phyloP scores from a whole-genome alignment of 768 basidiomycete species.

The Rhizopogon vulgaris region DNA sequence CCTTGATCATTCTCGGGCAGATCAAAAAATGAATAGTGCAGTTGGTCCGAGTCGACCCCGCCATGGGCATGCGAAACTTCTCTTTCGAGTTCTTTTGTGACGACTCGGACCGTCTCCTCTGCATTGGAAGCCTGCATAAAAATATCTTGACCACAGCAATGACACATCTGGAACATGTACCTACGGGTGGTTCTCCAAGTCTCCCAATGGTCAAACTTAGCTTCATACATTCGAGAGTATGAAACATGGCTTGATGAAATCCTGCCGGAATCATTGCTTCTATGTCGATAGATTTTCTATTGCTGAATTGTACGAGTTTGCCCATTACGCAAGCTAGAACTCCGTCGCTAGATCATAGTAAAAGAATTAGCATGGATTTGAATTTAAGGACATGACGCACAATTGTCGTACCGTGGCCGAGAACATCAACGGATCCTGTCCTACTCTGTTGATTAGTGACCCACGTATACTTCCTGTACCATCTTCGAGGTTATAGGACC shows the following conservation, averaged over 20 bases:
- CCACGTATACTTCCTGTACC: conserved; percentile 26
- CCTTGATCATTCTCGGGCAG: not conserved
- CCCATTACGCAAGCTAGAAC: conserved; percentile 14
- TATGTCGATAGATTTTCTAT: conserved; percentile 8
- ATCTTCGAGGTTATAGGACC: conserved; percentile 28
- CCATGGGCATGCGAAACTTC: not conserved
- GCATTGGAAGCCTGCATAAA: not conserved
- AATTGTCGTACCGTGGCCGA: conserved; percentile 11
- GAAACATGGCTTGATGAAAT: conserved; percentile 23
- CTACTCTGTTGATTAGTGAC: not conserved
- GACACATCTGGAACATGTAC: not conserved
- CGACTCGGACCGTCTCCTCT: not conserved
- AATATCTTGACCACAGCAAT: not conserved
- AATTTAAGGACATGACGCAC: not conserved
- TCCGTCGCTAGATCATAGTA: conserved; percentile 9
- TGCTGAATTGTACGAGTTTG: not conserved
- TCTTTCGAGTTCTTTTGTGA: not conserved
- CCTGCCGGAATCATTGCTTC: conserved; percentile 9
- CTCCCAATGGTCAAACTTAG: conserved; percentile 6
- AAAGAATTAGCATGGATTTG: not conserved
- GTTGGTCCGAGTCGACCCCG: not conserved
- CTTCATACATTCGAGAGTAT: conserved; percentile 18
- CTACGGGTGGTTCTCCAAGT: conserved; percentile 6
- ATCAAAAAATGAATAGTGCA: not conserved
- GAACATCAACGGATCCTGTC: conserved; percentile 3